These are phyloP conservation scores for Aspergillus candidus DNA, from an alignment of 2,329 filamentous ascomycete species.

Conservation along the genomic window DNA sequence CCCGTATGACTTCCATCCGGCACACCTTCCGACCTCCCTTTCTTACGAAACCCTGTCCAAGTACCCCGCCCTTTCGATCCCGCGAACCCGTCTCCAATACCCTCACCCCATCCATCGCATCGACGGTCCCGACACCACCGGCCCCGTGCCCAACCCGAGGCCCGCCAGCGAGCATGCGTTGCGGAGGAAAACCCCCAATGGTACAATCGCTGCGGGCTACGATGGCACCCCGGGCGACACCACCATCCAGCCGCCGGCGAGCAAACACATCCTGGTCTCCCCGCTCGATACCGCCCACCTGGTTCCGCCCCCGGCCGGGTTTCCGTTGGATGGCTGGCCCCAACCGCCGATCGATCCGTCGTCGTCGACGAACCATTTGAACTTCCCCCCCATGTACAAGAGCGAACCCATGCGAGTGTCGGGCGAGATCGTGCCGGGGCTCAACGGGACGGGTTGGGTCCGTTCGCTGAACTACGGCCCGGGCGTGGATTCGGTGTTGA, in stretches of 20 bases:
- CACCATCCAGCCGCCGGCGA: constrained; percentile 65
- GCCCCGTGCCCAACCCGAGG: constrained; percentile 19
- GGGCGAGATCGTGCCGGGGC: constrained; percentile 27
- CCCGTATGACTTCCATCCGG: constrained; percentile 27
- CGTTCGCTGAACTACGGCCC: constrained; percentile 41
- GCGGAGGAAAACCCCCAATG: constrained; percentile 85
- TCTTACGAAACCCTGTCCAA: constrained; percentile 23
- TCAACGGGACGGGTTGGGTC: constrained; percentile 37
- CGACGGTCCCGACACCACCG: constrained; percentile 23
- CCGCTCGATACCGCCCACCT: constrained; percentile 42
- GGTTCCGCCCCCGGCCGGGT: constrained; percentile 26
- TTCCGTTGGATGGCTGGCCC: constrained; percentile 30
- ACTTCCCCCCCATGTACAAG: constrained; percentile 37
- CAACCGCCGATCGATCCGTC: constrained; percentile 24
- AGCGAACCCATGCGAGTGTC: constrained; percentile 24
- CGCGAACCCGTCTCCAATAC: constrained; percentile 31
- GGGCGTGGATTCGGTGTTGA: constrained; percentile 56
- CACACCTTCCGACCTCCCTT: constrained; percentile 16
- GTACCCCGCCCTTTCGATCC: constrained; percentile 22
- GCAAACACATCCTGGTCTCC: constrained; percentile 77
- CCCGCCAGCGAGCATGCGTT: constrained; percentile 63
- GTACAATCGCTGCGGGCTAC: constrained; percentile 86
- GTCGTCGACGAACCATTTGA: constrained; percentile 27
- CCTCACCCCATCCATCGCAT: constrained; percentile 37
- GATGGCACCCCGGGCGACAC: constrained; percentile 74